Percentiles rank a stretch among this genome's conserved stretches.
phyloP scores from a whole-genome alignment of 2,329 filamentous ascomycete genomes.

The Talaromyces albobiverticillius region DNA sequence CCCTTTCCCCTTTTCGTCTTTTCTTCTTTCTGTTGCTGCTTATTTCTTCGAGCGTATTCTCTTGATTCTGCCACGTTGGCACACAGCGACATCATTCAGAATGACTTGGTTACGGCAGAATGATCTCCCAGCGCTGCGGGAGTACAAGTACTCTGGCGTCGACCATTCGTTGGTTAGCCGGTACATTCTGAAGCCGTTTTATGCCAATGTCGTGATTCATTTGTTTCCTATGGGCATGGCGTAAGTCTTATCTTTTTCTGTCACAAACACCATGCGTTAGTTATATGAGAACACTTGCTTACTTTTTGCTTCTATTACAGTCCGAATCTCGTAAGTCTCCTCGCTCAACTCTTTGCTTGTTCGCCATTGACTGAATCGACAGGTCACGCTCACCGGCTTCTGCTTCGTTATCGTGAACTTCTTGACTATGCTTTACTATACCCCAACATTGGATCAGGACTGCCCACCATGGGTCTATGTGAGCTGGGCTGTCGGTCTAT shows the following conservation, averaged over 20 bases:
- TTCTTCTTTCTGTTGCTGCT: background rate
- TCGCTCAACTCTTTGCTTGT: background rate
- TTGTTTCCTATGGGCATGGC: slow-evolving; percentile 97
- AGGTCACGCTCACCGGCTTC: slow-evolving; percentile 89
- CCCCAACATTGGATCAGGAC: slow-evolving; percentile 87
- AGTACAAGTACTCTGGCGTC: slow-evolving; percentile 93
- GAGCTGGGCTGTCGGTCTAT: slow-evolving; percentile 83
- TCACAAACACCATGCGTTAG: too few species aligned
- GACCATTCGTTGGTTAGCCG: slow-evolving; percentile 87
- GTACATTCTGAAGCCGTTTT: slow-evolving; percentile 97
- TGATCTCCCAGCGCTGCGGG: slow-evolving; percentile 79
- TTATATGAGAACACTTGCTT: too few species aligned
- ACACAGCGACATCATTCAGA: slow-evolving; percentile 1
- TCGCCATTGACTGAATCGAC: slow-evolving; percentile 10
- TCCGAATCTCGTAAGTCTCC: slow-evolving; percentile 48
- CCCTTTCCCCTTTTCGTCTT: too few species aligned
- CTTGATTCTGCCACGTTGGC: background rate
- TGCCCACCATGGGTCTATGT: slow-evolving; percentile 95
- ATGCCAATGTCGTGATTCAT: slow-evolving; percentile 89
- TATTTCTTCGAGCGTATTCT: background rate
- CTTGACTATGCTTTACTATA: slow-evolving; percentile 91
- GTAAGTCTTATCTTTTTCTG: slow-evolving; percentile 41
- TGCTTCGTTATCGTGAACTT: slow-evolving; percentile 86
- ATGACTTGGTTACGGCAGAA: slow-evolving; percentile 98
- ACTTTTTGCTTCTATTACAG: too few species aligned